Evolutionary conservation across 257 asterid genomes (phyloP), one percentile per base, ranked within the genome.

Genomic region (Solanum chiquidenum): DNA sequence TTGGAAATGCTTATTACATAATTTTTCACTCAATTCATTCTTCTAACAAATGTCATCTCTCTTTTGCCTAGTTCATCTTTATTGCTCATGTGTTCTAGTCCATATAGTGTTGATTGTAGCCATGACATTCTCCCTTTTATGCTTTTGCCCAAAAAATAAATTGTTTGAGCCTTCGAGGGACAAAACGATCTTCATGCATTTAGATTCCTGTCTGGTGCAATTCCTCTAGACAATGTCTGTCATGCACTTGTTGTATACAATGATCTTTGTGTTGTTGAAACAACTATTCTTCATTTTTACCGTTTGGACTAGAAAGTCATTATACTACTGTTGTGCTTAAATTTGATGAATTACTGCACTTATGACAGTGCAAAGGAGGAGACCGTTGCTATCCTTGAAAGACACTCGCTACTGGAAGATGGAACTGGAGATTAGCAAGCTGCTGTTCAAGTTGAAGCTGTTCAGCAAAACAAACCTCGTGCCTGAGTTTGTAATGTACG

Each of bases 331-430:
- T 20, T 29, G 64, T 66, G 80, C 80, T 16, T 46, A 72, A n/a
- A 38, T 3, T 27, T 86, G 84, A 72, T 21, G 49, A n/a, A 12
- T 21, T 73, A 29, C 37, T 72, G 1, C 8, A 11, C 25, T 33
- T 86, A 2, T 49, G 88, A 71, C 84, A 96, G 99, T 90, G 98
- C 98, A 16, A 60, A 92, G 92, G 94, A 94, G 77, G 98, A 93
- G 86, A 95, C 98, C 0, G 31, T 94, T 34, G 91, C 89, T 74
- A 93, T 94, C 66, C 98, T 94, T 40, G 89, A 93, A 92, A 92
- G 90, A 86, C 90, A 93, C 80, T 86, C 83, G 10, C 88, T 95
- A 7, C 89, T 89, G 13, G 95, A 90, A 92, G 96, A 93, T 86
- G 86, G 76, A 73, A 75, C 69, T 42, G 88, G 89, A 49, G 83